Base-by-base conservation (phyloP, 164 flowering plant species). In the Amborella trichopoda region DNA sequence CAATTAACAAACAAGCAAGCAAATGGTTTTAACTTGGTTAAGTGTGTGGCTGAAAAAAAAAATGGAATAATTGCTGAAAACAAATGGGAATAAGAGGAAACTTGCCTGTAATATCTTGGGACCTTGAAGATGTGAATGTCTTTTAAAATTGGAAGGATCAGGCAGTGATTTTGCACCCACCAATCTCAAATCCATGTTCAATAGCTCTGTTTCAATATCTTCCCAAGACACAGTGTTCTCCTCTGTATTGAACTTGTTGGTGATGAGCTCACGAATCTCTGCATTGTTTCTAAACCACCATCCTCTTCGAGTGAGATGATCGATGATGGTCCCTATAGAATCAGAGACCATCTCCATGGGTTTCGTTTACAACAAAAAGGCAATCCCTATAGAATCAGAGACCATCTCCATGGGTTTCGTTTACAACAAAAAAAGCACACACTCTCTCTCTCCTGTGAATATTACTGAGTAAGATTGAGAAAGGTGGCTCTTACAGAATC, bases 71-170 rank as follows among this genome's bases (percentile, higher is more conserved):
- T 32, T 32, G 13, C 36, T 10, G n/a, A 32, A 32, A 10, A n/a
- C n/a, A 1, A 32, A 10, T 6, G 34, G 36, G 36, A 21, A 19
- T 22, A 49, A 21, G 16, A 18, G 24, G 23, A 22, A 24, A 6
- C 26, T 50, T 53, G 56, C 96, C 86, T 91, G 96, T 24, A 91
- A 81, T 46, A 91, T 68, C 67, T 55, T 76, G 44, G 95, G 90
- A 60, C 87, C 93, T 17, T 50, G 74, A 50, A 87, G 63, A 54
- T 68, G 59, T 26, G 83, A 61, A 9, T 68, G 47, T 30, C 67
- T 76, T 40, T 77, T 73, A 12, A 75, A 49, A 36, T 50, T 26
- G 40, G 71, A 45, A 37, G 68, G 47, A 36, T 83, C 83, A 16
- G 94, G 89, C 52, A 90, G 61, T 33, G 83, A 83, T 54, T 63